phyloP scores from a whole-genome alignment of 1,139 yeast genomes.

The Scheffersomyces segobiensis region DNA sequence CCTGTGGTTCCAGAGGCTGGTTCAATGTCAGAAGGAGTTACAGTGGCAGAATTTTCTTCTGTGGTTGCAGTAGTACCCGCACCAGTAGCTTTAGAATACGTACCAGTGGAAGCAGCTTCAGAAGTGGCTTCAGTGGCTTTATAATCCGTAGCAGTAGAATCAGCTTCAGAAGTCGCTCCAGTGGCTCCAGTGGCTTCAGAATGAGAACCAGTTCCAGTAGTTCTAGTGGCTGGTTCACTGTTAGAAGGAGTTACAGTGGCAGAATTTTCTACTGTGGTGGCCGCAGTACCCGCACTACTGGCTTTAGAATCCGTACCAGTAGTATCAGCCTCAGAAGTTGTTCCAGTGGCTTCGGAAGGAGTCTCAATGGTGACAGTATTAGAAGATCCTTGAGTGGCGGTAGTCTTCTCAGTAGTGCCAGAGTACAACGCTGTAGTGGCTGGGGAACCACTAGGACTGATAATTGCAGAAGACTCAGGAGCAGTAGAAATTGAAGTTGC shows the following conservation, averaged over 20 bases:
- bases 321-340: neutral
- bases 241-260: neutral
- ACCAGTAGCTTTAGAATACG: neutral
- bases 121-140: neutral
- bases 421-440: neutral
- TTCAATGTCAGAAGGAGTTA: neutral
- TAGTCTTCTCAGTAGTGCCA: neutral
- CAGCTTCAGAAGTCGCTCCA: neutral
- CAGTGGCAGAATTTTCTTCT: neutral
- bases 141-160: neutral
- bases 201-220: neutral
- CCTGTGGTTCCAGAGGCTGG: neutral
- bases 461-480: neutral
- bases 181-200: neutral
- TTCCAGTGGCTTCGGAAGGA: constrained; percentile 2
- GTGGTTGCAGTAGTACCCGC: neutral
- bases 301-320: neutral
- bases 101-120: neutral
- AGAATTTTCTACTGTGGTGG: neutral
- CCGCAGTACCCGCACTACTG: neutral
- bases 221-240: neutral
- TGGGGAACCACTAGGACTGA: neutral
- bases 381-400: neutral
- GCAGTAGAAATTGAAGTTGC: neutral
- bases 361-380: neutral